phyloP scores from a whole-genome alignment of 2,329 filamentous ascomycete genomes.

The Teratosphaeria viscida region DNA sequence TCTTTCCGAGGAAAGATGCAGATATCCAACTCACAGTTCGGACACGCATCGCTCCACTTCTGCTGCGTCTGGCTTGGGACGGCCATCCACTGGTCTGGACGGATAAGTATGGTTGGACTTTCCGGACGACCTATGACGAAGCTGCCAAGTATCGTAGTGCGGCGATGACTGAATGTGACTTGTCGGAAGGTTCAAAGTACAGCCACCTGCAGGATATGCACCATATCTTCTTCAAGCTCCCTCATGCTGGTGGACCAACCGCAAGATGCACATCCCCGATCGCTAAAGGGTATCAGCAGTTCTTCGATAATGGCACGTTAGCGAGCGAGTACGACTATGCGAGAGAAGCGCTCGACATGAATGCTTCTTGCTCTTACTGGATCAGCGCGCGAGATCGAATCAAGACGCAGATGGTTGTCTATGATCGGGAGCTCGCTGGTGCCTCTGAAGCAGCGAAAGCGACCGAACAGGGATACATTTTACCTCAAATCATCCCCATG shows the following conservation, averaged over 20 bases:
- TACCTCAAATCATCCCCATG: conserved; percentile 96
- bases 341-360: conserved; percentile 95
- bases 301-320: conserved; percentile 81
- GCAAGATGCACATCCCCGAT: conserved; percentile 78
- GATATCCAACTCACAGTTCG: conserved; percentile 72
- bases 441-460: conserved; percentile 15
- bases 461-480: conserved; percentile 62
- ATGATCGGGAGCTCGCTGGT: conserved; percentile 50
- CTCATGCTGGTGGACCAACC: conserved; percentile 86
- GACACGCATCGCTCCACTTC: conserved; percentile 73
- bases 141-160: conserved; percentile 56
- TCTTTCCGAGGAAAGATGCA: conserved; percentile 59
- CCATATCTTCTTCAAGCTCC: conserved; percentile 78
- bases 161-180: conserved; percentile 63
- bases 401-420: conserved; percentile 90
- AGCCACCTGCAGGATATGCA: conserved; percentile 52
- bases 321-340: conserved; percentile 83
- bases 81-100: conserved; percentile 87
- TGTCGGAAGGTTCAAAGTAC: conserved; percentile 60
- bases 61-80: conserved; percentile 81
- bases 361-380: conserved; percentile 98
- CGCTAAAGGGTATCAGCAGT: conserved; percentile 80
- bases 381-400: conserved; percentile 92
- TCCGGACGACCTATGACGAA: conserved; percentile 58
- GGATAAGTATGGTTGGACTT: conserved; percentile 86